Conservation (phyloP, 495 filamentous ascomycete genomes). For the Penicillium parvum region DNA sequence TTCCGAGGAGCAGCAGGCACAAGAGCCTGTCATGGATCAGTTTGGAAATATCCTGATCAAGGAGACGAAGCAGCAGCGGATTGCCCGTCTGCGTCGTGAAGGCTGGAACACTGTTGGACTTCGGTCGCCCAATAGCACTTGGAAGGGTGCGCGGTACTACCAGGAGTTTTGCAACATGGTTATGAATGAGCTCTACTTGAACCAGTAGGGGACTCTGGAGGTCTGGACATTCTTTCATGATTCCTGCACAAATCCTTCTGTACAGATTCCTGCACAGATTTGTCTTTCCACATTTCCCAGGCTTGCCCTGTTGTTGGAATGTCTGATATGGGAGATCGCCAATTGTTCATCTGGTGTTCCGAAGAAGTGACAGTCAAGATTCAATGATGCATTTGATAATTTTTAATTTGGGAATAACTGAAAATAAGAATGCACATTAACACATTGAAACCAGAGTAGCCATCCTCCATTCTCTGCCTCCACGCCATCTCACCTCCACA, state of each 20-base stretch:
- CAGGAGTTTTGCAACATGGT: constrained; percentile 27
- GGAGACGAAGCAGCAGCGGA: constrained; percentile 35
- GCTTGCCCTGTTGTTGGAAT: too few species aligned
- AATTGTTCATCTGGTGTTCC: too few species aligned
- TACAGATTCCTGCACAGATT: too few species aligned
- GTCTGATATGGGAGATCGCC: too few species aligned
- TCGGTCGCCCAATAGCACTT: constrained; percentile 23
- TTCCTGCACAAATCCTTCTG: not conserved
- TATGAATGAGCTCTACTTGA: constrained; percentile 31
- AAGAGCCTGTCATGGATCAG: constrained; percentile 7
- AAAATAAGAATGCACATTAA: too few species aligned
- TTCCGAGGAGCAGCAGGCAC: not conserved
- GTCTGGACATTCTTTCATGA: not conserved
- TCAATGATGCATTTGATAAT: too few species aligned
- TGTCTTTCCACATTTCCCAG: too few species aligned
- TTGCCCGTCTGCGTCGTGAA: constrained; percentile 30
- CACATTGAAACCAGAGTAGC: too few species aligned
- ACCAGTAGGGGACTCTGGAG: not conserved
- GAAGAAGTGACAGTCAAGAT: too few species aligned
- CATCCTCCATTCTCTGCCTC: too few species aligned
- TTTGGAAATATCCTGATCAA: constrained; percentile 17
- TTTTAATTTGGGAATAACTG: too few species aligned
- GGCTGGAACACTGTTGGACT: constrained; percentile 35
- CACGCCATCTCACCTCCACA: too few species aligned
- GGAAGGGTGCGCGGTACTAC: constrained; percentile 40